phyloP scores from a whole-genome alignment of 73 alveolate species.

The Paramecium primaurelia region DNA sequence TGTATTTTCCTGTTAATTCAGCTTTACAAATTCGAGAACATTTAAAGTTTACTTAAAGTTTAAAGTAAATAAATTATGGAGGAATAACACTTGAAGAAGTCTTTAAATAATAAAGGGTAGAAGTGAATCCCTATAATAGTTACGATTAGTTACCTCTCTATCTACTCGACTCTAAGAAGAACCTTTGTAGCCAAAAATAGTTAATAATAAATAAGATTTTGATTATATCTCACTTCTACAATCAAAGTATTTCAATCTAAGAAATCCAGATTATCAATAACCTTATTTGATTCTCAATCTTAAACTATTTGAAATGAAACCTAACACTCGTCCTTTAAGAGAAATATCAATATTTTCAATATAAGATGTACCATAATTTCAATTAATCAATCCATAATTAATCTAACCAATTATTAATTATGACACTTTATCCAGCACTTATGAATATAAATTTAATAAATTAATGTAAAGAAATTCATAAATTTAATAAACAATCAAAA shows the following conservation, averaged over 20 bases:
- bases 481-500: neutral
- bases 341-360: neutral
- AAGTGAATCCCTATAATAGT: neutral
- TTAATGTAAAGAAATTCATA: neutral
- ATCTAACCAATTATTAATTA: neutral
- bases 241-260: neutral
- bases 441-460: neutral
- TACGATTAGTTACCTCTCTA: neutral
- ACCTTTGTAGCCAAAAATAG: neutral
- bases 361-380: neutral
- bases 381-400: neutral
- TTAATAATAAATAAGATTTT: neutral
- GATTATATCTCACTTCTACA: neutral
- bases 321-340: neutral
- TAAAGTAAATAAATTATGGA: slow-evolving; percentile 10
- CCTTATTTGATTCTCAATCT: neutral
- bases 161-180: neutral
- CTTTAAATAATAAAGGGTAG: slow-evolving; percentile 5
- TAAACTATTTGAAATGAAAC: neutral
- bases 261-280: neutral
- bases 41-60: neutral
- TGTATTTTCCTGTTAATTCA: slow-evolving; percentile 16
- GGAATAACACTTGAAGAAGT: slow-evolving; percentile 17
- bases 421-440: neutral
- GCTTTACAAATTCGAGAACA: neutral